A percentile compares a stretch with the other conserved stretches of the same genome.
phyloP scores from a whole-genome alignment of 805 yeast species.

The Kazachstania taianensis region DNA sequence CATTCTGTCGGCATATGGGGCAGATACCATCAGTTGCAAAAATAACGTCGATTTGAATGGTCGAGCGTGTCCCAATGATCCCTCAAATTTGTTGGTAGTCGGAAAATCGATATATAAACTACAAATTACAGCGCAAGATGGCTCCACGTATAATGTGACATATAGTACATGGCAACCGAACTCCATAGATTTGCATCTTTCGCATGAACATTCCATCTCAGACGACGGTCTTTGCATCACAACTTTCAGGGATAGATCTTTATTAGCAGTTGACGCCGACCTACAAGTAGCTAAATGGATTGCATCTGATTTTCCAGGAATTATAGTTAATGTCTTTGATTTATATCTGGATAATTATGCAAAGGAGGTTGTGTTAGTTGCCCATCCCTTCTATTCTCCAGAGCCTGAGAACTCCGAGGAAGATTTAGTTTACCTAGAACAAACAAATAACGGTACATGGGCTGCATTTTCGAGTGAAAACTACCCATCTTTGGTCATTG shows the following conservation, averaged over 20 bases:
- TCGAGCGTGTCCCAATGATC: slow-evolving; percentile 6
- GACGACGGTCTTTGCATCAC: slow-evolving; percentile 69
- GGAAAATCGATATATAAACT: slow-evolving; percentile 69
- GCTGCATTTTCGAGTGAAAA: slow-evolving; percentile 70
- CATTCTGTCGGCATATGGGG: slow-evolving; percentile 59
- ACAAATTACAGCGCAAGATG: slow-evolving; percentile 63
- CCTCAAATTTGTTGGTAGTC: slow-evolving; percentile 33
- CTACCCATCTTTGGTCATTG: slow-evolving; percentile 72
- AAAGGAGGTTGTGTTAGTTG: slow-evolving; percentile 41
- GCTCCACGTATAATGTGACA: slow-evolving; percentile 73
- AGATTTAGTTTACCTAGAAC: slow-evolving; percentile 54
- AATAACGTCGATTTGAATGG: background rate
- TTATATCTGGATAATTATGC: slow-evolving; percentile 33
- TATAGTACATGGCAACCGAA: slow-evolving; percentile 91
- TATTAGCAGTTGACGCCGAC: slow-evolving; percentile 63
- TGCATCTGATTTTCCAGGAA: slow-evolving; percentile 50
- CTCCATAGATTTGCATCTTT: slow-evolving; percentile 53
- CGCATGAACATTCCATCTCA: slow-evolving; percentile 42
- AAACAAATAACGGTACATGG: slow-evolving; percentile 61
- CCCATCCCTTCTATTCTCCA: slow-evolving; percentile 50
- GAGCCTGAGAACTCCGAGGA: slow-evolving; percentile 17
- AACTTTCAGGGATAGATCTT: slow-evolving; percentile 72
- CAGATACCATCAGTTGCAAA: slow-evolving; percentile 6
- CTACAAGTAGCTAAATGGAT: slow-evolving; percentile 76
- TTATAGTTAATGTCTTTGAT: slow-evolving; percentile 74